Percentiles rank a stretch among this genome's conserved stretches.
Evolutionary conservation across 176 grass and related monocot genomes (phyloP).

Genomic region (Sorghum bicolor): DNA sequence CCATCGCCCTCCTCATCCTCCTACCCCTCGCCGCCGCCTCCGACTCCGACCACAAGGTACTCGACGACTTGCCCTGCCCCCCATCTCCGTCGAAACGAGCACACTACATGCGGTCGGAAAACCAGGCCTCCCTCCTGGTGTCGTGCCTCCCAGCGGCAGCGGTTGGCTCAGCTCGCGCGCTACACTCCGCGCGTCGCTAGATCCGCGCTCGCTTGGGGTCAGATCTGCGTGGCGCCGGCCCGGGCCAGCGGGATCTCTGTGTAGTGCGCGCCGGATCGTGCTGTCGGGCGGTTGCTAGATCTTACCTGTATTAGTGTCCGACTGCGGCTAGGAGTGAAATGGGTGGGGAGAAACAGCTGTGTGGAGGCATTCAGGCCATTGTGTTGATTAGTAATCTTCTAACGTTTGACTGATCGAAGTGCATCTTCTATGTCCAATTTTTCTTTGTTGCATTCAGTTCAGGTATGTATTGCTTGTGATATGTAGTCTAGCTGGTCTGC

Average conservation of each 20-base stretch:
- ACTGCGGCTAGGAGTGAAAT: background rate
- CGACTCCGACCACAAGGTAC: conserved; percentile 89
- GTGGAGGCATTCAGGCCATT: background rate
- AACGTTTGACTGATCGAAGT: background rate
- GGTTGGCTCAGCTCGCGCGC: background rate
- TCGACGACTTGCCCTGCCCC: background rate
- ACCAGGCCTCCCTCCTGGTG: background rate
- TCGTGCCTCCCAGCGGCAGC: background rate
- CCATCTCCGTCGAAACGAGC: background rate
- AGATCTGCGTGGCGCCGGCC: conserved; percentile 41
- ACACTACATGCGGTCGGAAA: background rate
- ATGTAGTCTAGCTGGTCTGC: background rate
- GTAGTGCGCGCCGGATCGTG: conserved; percentile 3
- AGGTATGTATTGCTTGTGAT: background rate
- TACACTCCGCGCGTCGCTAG: background rate
- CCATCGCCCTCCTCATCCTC: conserved; percentile 31
- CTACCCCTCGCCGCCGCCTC: conserved; percentile 44
- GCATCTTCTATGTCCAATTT: background rate
- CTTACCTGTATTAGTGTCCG: background rate
- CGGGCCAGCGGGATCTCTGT: conserved; percentile 26
- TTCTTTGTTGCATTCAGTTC: background rate
- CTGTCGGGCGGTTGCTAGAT: background rate
- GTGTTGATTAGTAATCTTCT: background rate
- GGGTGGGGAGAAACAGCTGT: background rate
- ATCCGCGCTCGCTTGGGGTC: conserved; percentile 37